These are phyloP conservation scores for Pelargonium myrrhifolium DNA, from an alignment of 441 rosid genomes.

Conservation along the genomic window DNA sequence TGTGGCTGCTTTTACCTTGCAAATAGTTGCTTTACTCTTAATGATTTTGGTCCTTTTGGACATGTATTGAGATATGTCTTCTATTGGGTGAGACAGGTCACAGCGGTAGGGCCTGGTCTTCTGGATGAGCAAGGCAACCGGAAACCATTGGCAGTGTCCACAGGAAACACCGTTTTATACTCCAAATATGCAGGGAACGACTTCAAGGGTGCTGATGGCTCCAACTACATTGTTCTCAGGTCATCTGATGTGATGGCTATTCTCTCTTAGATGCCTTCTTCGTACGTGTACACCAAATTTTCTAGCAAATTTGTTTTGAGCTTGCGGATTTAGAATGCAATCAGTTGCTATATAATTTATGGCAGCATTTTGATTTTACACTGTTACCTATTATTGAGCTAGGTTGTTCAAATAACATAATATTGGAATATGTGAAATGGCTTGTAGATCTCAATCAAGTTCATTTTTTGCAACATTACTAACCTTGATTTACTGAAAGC, in stretches of 20 bases:
- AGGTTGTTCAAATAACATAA: too few relatives aligned
- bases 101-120: constrained; percentile 79
- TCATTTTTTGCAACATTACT: too few relatives aligned
- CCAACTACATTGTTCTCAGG: constrained; percentile 69
- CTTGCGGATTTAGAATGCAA: constrained; percentile 21
- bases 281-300: constrained; percentile 18
- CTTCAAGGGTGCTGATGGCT: constrained; percentile 75
- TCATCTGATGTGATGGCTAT: constrained; percentile 86
- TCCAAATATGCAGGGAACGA: constrained; percentile 92
- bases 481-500: too few relatives aligned
- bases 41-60: not conserved
- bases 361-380: not conserved
- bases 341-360: constrained; percentile 3
- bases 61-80: constrained; percentile 14
- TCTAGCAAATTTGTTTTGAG: constrained; percentile 19
- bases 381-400: too few relatives aligned
- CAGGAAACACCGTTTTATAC: constrained; percentile 75
- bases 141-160: constrained; percentile 38
- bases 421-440: too few relatives aligned
- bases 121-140: constrained; percentile 67
- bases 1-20: not conserved
- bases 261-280: constrained; percentile 45
- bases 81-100: constrained; percentile 39
- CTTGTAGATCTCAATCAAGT: too few relatives aligned
- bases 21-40: not conserved